Evolutionary conservation across 2,329 filamentous ascomycete genomes (phyloP).

Genomic region (Pezizomycotina sp.): DNA sequence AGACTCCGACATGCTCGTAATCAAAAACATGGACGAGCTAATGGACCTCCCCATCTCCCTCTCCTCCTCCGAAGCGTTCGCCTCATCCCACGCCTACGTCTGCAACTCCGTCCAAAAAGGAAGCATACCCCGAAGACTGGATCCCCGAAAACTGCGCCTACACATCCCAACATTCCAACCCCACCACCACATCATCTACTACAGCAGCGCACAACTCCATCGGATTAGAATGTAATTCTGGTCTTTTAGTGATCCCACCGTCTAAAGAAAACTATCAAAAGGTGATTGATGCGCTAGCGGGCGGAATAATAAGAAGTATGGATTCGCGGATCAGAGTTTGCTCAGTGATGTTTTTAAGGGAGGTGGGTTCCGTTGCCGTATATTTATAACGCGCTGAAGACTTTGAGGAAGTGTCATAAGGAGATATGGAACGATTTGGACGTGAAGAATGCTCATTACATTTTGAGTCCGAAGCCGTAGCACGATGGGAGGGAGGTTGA

Average conservation of each 20-base stretch:
- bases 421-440: slow-evolving; percentile 41
- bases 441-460: slow-evolving; percentile 47
- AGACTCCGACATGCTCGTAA: slow-evolving; percentile 74
- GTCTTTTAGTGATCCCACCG: slow-evolving; percentile 42
- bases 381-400: slow-evolving; percentile 47
- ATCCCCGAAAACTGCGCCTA: slow-evolving; percentile 42
- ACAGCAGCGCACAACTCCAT: slow-evolving; percentile 33
- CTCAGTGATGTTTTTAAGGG: slow-evolving; percentile 40
- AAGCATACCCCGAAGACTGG: slow-evolving; percentile 65
- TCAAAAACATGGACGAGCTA: slow-evolving; percentile 77
- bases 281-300: slow-evolving; percentile 38
- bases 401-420: slow-evolving; percentile 38
- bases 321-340: slow-evolving; percentile 45
- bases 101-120: slow-evolving; percentile 66
- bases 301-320: slow-evolving; percentile 33
- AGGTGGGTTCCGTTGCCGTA: slow-evolving; percentile 45
- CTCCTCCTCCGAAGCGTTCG: slow-evolving; percentile 52
- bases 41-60: slow-evolving; percentile 46
- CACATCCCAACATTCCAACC: slow-evolving; percentile 37
- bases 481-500: slow-evolving; percentile 34
- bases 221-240: slow-evolving; percentile 40
- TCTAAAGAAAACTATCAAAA: slow-evolving; percentile 34
- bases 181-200: slow-evolving; percentile 34
- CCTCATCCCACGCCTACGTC: slow-evolving; percentile 67
- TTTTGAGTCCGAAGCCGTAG: slow-evolving; percentile 47